Base-by-base conservation (phyloP, 306 rosid species). In the Prunus mongolica region DNA sequence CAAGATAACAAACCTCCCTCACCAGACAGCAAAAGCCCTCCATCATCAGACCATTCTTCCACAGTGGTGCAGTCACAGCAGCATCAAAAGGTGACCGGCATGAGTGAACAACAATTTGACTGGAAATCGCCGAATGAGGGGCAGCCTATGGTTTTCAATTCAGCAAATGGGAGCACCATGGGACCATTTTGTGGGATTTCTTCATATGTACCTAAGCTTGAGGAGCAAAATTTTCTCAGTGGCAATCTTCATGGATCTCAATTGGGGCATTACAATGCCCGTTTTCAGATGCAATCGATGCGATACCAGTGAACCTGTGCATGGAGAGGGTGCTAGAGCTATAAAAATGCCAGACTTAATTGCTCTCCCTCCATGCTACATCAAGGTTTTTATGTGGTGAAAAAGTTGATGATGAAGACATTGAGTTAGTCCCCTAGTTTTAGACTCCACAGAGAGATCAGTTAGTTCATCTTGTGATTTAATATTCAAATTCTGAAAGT, bases 261-360 rank as follows among this genome's bases (percentile, higher is more conserved):
- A 38, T 75, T 87, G 77, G 88, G 81, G 66, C 75, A 89, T 69
- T 82, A 79, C 78, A 83, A 81, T 79, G 68, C 86, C 6, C 60
- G 82, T 71, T 87, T 82, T 79, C 85, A 88, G 84, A 83, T 87
- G 93, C 89, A 79, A 34, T 68, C 83, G 11, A 85, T 84, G 89
- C 88, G 78, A 18, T 86, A 83, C 80, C 89, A 76, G 72, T 89
- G 87, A 88, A 62, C 60, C n/a, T 32, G 45, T 58, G 79, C 73
- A 30, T 64, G 25, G 9, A 63, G 38, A 63, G 38, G 67, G 65
- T 83, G 57, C 74, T 22, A 46, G 14, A 46, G 34, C 25, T 65
- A 47, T 70, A 49, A 14, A 69, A 65, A 47, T 73, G 65, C 55
- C 65, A 60, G 45, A 65, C 79, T 75, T 77, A 67, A 24, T 83